Evolutionary conservation across 2,329 filamentous ascomycete genomes (phyloP).

Genomic region (Truncatella angustata): DNA sequence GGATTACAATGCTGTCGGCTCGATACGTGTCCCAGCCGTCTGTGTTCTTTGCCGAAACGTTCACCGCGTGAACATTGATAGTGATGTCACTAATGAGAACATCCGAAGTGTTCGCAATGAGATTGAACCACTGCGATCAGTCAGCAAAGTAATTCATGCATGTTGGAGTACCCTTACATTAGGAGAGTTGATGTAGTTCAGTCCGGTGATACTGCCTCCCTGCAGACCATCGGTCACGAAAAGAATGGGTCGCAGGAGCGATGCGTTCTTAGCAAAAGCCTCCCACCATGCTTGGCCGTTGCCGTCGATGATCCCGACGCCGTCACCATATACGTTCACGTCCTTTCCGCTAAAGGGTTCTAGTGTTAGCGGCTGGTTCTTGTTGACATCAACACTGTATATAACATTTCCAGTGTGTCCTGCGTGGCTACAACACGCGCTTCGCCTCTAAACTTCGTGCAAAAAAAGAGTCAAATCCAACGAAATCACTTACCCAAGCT

Average conservation of each 20-base stretch:
- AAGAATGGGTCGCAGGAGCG: conserved; percentile 57
- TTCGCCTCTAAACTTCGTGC: too few relatives aligned
- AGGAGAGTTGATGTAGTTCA: conserved; percentile 59
- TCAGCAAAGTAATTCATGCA: not conserved
- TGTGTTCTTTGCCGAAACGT: conserved; percentile 58
- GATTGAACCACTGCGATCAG: conserved; percentile 55
- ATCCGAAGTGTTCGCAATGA: conserved; percentile 64
- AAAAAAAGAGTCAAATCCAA: too few relatives aligned
- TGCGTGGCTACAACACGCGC: too few relatives aligned
- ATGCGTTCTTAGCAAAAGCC: conserved; percentile 48
- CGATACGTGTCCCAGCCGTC: conserved; percentile 66
- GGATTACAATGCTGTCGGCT: conserved; percentile 60
- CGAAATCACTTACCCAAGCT: conserved; percentile 33
- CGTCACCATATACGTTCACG: conserved; percentile 64
- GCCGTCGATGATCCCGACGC: conserved; percentile 48
- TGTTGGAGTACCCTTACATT: conserved; percentile 19
- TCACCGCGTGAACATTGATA: conserved; percentile 38
- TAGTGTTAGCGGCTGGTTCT: not conserved
- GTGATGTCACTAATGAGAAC: conserved; percentile 63
- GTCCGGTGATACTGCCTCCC: conserved; percentile 55
- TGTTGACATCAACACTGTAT: not conserved
- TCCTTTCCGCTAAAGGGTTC: conserved; percentile 30
- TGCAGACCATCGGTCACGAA: conserved; percentile 57
- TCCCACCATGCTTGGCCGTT: conserved; percentile 67
- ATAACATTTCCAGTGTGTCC: too few relatives aligned